These are phyloP conservation scores for Fomitopsis serialis DNA, from an alignment of 768 basidiomycete genomes.

Conservation along the genomic window DNA sequence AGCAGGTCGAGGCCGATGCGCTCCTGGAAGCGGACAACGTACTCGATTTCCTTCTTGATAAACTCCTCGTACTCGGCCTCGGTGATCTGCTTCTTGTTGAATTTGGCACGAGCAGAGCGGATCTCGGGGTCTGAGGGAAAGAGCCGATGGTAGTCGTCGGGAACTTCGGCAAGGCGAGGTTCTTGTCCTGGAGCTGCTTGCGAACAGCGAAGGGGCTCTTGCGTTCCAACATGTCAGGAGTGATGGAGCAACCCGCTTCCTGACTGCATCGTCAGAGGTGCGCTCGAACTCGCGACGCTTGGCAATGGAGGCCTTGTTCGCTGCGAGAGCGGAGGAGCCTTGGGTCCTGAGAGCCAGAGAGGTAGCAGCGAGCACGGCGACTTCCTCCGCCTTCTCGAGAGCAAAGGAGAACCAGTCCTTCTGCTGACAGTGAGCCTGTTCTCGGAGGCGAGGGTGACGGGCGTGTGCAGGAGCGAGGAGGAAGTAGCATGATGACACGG, in stretches of 20 bases:
- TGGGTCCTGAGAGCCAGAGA: conserved; percentile 82
- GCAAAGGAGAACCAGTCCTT: conserved; percentile 99
- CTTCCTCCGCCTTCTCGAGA: conserved; percentile 90
- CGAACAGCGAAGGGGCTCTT: conserved; percentile 85
- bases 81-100: conserved; percentile 87
- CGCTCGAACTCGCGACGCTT: conserved; percentile 94
- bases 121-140: conserved; percentile 99
- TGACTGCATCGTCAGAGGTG: conserved; percentile 89
- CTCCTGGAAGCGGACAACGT: conserved; percentile 95
- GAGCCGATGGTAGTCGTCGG: conserved; percentile 98
- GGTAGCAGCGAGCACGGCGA: conserved; percentile 80
- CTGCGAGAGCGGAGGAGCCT: conserved; percentile 72
- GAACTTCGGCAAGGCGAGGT: conserved; percentile 91
- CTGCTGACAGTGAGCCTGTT: conserved; percentile 83
- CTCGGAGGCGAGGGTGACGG: conserved; percentile 92
- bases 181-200: conserved; percentile 82
- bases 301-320: conserved; percentile 84
- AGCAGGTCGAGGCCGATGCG: conserved; percentile 92
- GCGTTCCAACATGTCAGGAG: conserved; percentile 78
- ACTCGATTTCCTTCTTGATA: conserved; percentile 96
- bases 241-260: conserved; percentile 95
- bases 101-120: conserved; percentile 92
- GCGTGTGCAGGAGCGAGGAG: conserved; percentile 97
- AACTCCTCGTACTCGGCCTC: conserved; percentile 89
- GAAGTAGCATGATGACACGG: conserved; percentile 94